Conservation (phyloP, 2,329 filamentous ascomycete genomes). For the Clathrospora elynae region DNA sequence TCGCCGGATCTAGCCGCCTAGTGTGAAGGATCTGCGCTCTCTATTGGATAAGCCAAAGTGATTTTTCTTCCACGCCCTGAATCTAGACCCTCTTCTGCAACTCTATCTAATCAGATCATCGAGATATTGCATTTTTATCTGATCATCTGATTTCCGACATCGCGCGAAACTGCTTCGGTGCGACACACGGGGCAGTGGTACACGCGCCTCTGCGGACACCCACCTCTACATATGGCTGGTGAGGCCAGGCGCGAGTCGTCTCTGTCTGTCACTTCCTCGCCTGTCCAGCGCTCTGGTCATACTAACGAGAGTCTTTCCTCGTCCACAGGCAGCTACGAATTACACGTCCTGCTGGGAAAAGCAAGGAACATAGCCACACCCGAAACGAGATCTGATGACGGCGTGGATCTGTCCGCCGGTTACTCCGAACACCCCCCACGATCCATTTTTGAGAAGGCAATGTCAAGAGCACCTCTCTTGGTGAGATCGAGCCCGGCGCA, state of each 20-base stretch:
- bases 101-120: slow-evolving; percentile 37
- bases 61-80: slow-evolving; percentile 1
- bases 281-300: slow-evolving; percentile 25
- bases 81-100: slow-evolving; percentile 8
- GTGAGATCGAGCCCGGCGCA: slow-evolving; percentile 64
- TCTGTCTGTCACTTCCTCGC: slow-evolving; percentile 25
- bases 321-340: slow-evolving; percentile 39
- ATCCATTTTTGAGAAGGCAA: slow-evolving; percentile 35
- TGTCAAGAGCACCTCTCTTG: slow-evolving; percentile 62
- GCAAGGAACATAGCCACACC: slow-evolving; percentile 35
- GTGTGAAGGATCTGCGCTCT: slow-evolving; percentile 6
- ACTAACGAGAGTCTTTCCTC: slow-evolving; percentile 25
- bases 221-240: slow-evolving; percentile 34
- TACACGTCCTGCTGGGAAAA: slow-evolving; percentile 35
- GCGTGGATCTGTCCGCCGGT: slow-evolving; percentile 19
- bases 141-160: slow-evolving; percentile 31
- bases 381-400: slow-evolving; percentile 38
- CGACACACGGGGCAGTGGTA: slow-evolving; percentile 25
- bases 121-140: slow-evolving; percentile 26
- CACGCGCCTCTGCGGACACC: slow-evolving; percentile 26
- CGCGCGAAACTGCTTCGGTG: slow-evolving; percentile 31
- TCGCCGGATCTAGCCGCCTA: slow-evolving; percentile 16
- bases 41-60: slow-evolving; percentile 3
- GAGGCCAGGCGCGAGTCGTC: slow-evolving; percentile 20
- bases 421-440: slow-evolving; percentile 21